Evolutionary conservation across 2,329 filamentous ascomycete genomes (phyloP).

Genomic region (Xylariales sp.): DNA sequence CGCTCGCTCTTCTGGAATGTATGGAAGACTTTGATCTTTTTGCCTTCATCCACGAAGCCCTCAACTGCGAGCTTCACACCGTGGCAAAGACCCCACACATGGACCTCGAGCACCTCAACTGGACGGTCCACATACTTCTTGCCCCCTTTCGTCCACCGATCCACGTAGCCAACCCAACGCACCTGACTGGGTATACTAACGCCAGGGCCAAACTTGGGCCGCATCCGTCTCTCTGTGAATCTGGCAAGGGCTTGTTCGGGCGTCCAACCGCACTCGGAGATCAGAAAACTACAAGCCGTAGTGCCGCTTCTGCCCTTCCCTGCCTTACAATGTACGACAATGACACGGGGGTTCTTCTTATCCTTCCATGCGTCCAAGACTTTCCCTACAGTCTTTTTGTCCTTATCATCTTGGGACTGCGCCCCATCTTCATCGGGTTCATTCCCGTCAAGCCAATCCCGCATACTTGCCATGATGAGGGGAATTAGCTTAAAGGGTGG

Average conservation of each 20-base stretch:
- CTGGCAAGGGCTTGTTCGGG: slow-evolving; percentile 47
- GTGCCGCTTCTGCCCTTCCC: slow-evolving; percentile 93
- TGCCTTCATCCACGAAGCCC: slow-evolving; percentile 84
- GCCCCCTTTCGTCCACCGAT: slow-evolving; percentile 71
- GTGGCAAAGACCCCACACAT: slow-evolving; percentile 82
- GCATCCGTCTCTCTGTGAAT: slow-evolving; percentile 81
- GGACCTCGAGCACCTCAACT: slow-evolving; percentile 82
- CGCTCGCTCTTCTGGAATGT: slow-evolving; percentile 73
- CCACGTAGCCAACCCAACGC: slow-evolving; percentile 82
- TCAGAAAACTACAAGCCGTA: slow-evolving; percentile 81
- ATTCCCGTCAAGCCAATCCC: slow-evolving; percentile 70
- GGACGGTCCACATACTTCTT: slow-evolving; percentile 80
- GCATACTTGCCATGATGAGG: slow-evolving; percentile 86
- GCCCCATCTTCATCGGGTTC: slow-evolving; percentile 30
- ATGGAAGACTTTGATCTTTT: slow-evolving; percentile 78
- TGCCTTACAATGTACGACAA: slow-evolving; percentile 94
- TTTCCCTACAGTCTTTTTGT: slow-evolving; percentile 14
- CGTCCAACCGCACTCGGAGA: slow-evolving; percentile 71
- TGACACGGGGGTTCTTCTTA: slow-evolving; percentile 54
- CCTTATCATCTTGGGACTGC: slow-evolving; percentile 10
- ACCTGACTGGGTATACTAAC: slow-evolving; percentile 92
- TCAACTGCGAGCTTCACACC: slow-evolving; percentile 86
- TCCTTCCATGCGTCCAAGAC: slow-evolving; percentile 26
- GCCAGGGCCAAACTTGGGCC: slow-evolving; percentile 80
- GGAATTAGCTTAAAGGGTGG: slow-evolving; percentile 89